A percentile compares a stretch with the other conserved stretches of the same genome.
These are phyloP conservation scores for Conidiobolus incongruus DNA, from an alignment of 371 early-diverging fungal species.

Conservation along the genomic window DNA sequence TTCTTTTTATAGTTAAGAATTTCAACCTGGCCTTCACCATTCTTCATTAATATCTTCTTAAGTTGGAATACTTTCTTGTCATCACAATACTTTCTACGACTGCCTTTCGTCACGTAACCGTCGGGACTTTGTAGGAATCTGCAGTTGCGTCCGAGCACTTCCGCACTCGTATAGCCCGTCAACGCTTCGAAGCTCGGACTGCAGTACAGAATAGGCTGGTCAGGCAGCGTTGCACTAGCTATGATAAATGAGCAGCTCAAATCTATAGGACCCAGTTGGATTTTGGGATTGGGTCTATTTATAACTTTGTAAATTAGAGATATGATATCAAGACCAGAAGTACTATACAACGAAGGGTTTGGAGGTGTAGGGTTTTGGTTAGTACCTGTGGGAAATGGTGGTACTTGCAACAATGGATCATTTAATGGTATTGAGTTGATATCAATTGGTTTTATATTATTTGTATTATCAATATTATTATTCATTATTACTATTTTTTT, in stretches of 20 bases:
- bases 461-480: too few relatives aligned
- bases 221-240: slow-evolving; percentile 15
- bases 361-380: too few relatives aligned
- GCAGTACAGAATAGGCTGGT: slow-evolving; percentile 23
- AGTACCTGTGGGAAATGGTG: too few relatives aligned
- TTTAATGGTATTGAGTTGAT: too few relatives aligned
- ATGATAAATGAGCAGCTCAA: slow-evolving; percentile 22
- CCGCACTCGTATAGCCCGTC: slow-evolving; percentile 24
- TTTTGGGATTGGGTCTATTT: slow-evolving; percentile 21
- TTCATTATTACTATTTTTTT: too few relatives aligned
- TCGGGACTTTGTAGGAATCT: slow-evolving; percentile 32
- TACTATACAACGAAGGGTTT: slow-evolving; percentile 17
- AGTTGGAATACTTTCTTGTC: slow-evolving; percentile 22
- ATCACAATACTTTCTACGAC: slow-evolving; percentile 23
- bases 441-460: too few relatives aligned
- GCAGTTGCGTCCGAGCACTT: slow-evolving; percentile 31
- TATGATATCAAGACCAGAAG: slow-evolving; percentile 35
- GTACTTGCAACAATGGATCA: too few relatives aligned
- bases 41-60: slow-evolving; percentile 16
- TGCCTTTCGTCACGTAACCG: slow-evolving; percentile 16
- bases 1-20: slow-evolving; percentile 35
- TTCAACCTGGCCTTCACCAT: slow-evolving; percentile 30
- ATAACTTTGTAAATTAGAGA: slow-evolving; percentile 18
- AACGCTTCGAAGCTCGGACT: slow-evolving; percentile 27
- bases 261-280: slow-evolving; percentile 29